Conservation (phyloP, 208 protist species). For the Phytomonas sp. region DNA sequence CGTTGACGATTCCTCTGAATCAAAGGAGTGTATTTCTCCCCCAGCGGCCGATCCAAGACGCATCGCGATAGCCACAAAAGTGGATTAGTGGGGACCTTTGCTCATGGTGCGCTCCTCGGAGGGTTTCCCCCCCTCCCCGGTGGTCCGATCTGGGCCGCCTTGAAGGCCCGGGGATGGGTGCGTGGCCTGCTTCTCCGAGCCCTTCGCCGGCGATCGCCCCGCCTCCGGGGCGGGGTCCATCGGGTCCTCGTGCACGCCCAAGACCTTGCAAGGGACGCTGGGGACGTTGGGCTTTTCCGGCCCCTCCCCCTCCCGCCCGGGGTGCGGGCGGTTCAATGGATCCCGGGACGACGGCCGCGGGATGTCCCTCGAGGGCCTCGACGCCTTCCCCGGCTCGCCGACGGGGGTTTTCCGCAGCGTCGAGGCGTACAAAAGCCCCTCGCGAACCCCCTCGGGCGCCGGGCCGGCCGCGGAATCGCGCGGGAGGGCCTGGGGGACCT, state of each 20-base stretch:
- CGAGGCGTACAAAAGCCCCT: no score
- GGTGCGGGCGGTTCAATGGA: not conserved
- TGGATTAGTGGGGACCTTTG: not conserved
- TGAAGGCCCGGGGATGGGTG: not conserved
- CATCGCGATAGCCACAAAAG: not conserved
- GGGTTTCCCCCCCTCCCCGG: not conserved
- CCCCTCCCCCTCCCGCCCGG: not conserved
- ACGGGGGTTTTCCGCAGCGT: no score
- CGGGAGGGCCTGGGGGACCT: slow-evolving; percentile 2
- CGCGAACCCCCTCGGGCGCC: not conserved
- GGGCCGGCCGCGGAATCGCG: not conserved
- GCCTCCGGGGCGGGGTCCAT: not conserved
- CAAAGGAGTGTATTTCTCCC: no score
- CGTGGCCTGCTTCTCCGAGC: no score
- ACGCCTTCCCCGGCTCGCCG: no score
- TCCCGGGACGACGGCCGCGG: no score
- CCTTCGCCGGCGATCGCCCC: no score
- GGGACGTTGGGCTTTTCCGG: not conserved
- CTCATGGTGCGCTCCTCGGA: no score
- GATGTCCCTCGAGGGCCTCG: no score
- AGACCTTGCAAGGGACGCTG: not conserved
- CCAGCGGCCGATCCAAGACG: no score
- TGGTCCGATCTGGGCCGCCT: not conserved
- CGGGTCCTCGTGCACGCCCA: not conserved
- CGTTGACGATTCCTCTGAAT: no score